Conservation (phyloP, 805 yeast species). For the Ogataea paradorogensis region DNA sequence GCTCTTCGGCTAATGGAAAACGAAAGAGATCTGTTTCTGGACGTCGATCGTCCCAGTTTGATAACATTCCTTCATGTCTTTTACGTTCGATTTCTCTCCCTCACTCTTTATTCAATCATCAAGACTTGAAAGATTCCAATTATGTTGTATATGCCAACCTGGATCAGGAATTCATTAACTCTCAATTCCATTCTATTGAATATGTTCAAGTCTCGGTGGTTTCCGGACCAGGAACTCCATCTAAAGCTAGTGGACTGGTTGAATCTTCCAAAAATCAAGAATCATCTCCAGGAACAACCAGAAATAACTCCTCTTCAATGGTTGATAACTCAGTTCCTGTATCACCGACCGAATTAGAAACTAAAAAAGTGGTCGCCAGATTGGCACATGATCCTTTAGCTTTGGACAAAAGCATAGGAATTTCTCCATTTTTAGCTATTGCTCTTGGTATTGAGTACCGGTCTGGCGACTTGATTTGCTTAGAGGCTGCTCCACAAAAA, state of each 20-base stretch:
- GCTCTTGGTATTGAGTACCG: conserved; percentile 51
- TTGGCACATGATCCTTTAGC: conserved; percentile 38
- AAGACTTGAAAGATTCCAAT: neutral
- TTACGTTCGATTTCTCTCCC: conserved; percentile 58
- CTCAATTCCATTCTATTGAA: conserved; percentile 36
- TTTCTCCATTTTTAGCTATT: conserved; percentile 51
- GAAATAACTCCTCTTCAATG: conserved; percentile 11
- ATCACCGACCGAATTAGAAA: conserved; percentile 27
- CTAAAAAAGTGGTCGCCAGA: conserved; percentile 49
- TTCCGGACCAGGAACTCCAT: conserved; percentile 47
- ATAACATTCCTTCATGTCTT: conserved; percentile 37
- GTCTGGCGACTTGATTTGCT: conserved; percentile 51
- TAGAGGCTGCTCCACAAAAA: conserved; percentile 41
- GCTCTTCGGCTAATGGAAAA: conserved; percentile 20
- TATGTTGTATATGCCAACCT: conserved; percentile 47
- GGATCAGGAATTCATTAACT: conserved; percentile 31
- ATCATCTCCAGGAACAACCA: conserved; percentile 3
- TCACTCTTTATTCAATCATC: conserved; percentile 36
- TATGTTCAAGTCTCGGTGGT: conserved; percentile 51
- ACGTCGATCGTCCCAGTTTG: conserved; percentile 30
- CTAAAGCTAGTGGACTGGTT: conserved; percentile 20
- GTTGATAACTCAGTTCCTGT: conserved; percentile 13
- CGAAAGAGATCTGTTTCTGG: conserved; percentile 30
- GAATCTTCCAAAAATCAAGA: conserved; percentile 4
- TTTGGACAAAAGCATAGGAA: conserved; percentile 42